Base-by-base conservation (phyloP, 768 basidiomycete genomes). In the Collybia sordida region DNA sequence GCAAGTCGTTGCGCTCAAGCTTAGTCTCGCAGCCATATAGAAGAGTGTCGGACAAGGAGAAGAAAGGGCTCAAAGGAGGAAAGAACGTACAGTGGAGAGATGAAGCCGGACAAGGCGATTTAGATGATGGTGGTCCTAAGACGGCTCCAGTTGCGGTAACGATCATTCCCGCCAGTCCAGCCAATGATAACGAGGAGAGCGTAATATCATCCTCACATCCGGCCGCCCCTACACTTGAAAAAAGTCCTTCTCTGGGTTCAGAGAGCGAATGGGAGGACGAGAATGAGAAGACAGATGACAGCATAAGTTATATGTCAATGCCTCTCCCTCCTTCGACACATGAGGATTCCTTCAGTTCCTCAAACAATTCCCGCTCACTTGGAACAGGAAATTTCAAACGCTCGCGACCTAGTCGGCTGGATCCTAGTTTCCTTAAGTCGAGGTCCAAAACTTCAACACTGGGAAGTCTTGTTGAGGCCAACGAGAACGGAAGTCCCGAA, bases 181-280 rank as follows among this genome's bases (percentile, higher is more conserved):
- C 61, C 21, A 59, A 59, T 9, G 64, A 58, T 17, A 56, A 57
- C 27, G 57, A 56, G n/a, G 55, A 50, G 28, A 47, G 45, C 3
- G 54, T 54, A 28, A 52, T 59, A 4, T 68, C 65, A 36, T 51
- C 62, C 28, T 52, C 57, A 2, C 50, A 60, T 25, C 58, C 59
- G 28, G 60, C 59, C 14, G 53, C 64, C 19, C 64, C 71, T 31
- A 66, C 72, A 34, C 56, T 73, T 12, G 65, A 64, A 15, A 71
- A 82, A 50, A 74, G 66, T 48, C 63, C 68, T 27, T 83, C 84
- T 3, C 65, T 78, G 19, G 78, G 82, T 5, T 90, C 88, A 4
- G 90, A 92, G 58, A 90, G 86, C 64, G 90, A 93, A 49, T 93
- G 91, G 90, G 90, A 93, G 67, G 90, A 93, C 61, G 91, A 92